Percentiles rank a stretch among this genome's conserved stretches.
Conservation (phyloP, 1,284 basidiomycete species). For the Pyrrhoderma lamaoense region DNA sequence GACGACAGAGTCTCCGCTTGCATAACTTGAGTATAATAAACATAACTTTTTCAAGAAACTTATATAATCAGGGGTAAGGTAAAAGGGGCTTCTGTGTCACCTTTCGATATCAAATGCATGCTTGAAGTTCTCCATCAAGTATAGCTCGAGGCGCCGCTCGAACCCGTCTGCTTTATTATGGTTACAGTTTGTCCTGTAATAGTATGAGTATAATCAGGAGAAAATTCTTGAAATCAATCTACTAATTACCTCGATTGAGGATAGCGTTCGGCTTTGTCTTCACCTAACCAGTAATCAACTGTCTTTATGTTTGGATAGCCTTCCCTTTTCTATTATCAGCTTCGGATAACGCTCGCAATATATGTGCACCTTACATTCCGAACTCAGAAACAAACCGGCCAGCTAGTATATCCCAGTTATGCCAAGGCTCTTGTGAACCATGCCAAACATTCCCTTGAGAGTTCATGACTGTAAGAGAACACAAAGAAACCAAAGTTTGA, state of each 20-base stretch:
- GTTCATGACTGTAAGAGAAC: slow-evolving; percentile 3
- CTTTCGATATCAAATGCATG: slow-evolving; percentile 84
- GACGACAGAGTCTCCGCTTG: slow-evolving; percentile 72
- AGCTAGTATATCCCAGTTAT: slow-evolving; percentile 80
- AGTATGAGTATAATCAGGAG: slow-evolving; percentile 17
- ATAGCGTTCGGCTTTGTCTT: slow-evolving; percentile 61
- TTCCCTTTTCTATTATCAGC: slow-evolving; percentile 40
- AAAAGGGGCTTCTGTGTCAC: slow-evolving; percentile 26
- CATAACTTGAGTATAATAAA: slow-evolving; percentile 80
- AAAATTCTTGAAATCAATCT: slow-evolving; percentile 25
- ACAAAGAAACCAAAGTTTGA: not conserved
- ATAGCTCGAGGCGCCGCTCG: slow-evolving; percentile 79
- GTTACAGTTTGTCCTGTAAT: slow-evolving; percentile 55
- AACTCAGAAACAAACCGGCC: slow-evolving; percentile 89
- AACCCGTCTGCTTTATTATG: slow-evolving; percentile 90
- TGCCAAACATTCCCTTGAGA: slow-evolving; percentile 85
- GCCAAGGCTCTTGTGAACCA: slow-evolving; percentile 80
- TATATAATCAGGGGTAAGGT: not conserved
- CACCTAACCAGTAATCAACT: slow-evolving; percentile 75
- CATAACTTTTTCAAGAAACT: slow-evolving; percentile 39
- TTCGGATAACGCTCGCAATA: not conserved
- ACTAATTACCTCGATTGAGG: slow-evolving; percentile 72
- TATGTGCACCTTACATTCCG: slow-evolving; percentile 54
- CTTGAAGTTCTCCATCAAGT: slow-evolving; percentile 86
- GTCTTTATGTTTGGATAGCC: slow-evolving; percentile 82